phyloP scores from a whole-genome alignment of 2,329 filamentous ascomycete species.

The Aspergillus flavus region DNA sequence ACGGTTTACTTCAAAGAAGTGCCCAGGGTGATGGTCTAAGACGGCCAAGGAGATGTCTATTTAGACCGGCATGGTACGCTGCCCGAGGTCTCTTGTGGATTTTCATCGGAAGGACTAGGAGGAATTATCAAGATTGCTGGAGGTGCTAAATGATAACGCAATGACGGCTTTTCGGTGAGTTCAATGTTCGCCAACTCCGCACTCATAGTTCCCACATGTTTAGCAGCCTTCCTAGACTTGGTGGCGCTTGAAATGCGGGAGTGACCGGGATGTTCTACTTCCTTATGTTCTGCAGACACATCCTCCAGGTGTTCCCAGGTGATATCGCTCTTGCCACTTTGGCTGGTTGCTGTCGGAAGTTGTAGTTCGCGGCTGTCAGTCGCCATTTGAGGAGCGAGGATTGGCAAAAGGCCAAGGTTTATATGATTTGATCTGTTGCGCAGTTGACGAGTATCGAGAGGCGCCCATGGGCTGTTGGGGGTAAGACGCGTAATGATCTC shows the following conservation, averaged over 20 bases:
- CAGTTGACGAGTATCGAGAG: not conserved
- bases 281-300: not conserved
- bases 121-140: not conserved
- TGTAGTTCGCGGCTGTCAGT: not conserved
- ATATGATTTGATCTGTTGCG: not conserved
- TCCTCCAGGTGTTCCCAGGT: constrained; percentile 21
- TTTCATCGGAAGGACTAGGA: not conserved
- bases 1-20: not conserved
- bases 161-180: not conserved
- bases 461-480: not conserved
- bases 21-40: not conserved
- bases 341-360: not conserved
- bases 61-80: not conserved
- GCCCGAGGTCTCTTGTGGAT: too few species aligned
- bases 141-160: not conserved
- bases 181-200: not conserved
- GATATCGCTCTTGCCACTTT: constrained; percentile 11
- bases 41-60: not conserved
- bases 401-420: not conserved
- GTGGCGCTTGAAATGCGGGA: not conserved
- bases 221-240: not conserved
- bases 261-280: not conserved
- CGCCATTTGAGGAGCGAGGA: constrained; percentile 3
- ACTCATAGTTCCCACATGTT: not conserved
- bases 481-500: not conserved